phyloP scores from a whole-genome alignment of 1,139 yeast genomes.

The Candida tropicalis region DNA sequence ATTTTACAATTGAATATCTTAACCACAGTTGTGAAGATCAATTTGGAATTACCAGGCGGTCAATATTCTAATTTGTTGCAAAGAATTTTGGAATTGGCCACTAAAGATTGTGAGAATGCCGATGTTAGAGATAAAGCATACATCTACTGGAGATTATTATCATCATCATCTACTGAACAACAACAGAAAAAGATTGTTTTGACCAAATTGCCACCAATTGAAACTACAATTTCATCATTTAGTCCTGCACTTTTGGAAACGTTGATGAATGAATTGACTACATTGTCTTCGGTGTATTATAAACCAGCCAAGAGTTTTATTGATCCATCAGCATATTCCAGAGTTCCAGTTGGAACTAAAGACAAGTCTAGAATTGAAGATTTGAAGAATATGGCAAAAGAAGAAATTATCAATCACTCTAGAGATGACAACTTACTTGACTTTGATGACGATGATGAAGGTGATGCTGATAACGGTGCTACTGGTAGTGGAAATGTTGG shows the following conservation, averaged over 20 bases:
- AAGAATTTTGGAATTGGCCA: constrained; percentile 71
- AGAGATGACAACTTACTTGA: constrained; percentile 86
- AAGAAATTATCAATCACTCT: constrained; percentile 66
- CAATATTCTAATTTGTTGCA: constrained; percentile 57
- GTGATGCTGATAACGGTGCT: constrained; percentile 19
- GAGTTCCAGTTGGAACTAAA: constrained; percentile 25
- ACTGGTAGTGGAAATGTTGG: constrained; percentile 18
- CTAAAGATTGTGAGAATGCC: constrained; percentile 81
- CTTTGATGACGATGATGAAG: constrained; percentile 67
- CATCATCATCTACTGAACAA: constrained; percentile 51
- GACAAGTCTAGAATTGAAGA: constrained; percentile 56
- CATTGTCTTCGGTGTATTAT: constrained; percentile 87
- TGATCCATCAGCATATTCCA: constrained; percentile 39
- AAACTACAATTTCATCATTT: constrained; percentile 70
- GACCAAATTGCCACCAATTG: constrained; percentile 68
- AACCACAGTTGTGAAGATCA: constrained; percentile 78
- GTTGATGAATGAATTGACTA: constrained; percentile 74
- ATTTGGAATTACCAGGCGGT: constrained; percentile 39
- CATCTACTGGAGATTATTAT: constrained; percentile 89
- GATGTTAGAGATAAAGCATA: constrained; percentile 95
- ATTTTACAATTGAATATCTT: constrained; percentile 75
- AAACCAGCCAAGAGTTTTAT: constrained; percentile 76
- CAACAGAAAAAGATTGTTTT: constrained; percentile 55
- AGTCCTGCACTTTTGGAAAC: constrained; percentile 69
- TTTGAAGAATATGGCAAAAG: constrained; percentile 73